phyloP scores from a whole-genome alignment of 345 rosid genomes.

The Cardamine occulta region DNA sequence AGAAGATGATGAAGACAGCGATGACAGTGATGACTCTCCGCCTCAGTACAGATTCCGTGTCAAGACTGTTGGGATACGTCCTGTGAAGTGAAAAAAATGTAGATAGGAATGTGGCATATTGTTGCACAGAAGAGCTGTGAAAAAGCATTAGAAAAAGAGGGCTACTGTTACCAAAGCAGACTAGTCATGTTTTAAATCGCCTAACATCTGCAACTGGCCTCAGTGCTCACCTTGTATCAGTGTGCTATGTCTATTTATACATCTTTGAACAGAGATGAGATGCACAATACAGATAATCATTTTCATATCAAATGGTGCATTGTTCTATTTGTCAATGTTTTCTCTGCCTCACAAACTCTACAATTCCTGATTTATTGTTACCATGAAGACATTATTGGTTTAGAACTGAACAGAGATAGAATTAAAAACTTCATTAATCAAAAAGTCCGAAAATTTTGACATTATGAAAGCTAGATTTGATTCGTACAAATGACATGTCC shows the following conservation, averaged over 20 bases:
- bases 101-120: constrained; percentile 29
- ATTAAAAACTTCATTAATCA: neutral
- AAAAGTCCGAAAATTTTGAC: neutral
- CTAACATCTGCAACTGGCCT: constrained; percentile 27
- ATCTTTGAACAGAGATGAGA: neutral
- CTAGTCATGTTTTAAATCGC: constrained; percentile 14
- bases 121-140: constrained; percentile 15
- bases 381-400: neutral
- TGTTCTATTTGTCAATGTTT: neutral
- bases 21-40: constrained; percentile 60
- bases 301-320: neutral
- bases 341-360: neutral
- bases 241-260: constrained; percentile 18
- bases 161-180: constrained; percentile 2
- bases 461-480: neutral
- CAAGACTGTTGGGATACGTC: constrained; percentile 72
- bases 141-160: neutral
- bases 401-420: neutral
- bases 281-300: constrained; percentile 5
- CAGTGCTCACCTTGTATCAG: neutral
- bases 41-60: constrained; percentile 88
- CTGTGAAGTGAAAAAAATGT: constrained; percentile 61
- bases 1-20: constrained; percentile 68
- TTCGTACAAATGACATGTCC: neutral
- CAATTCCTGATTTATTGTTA: neutral